Percentiles rank a stretch among this genome's conserved stretches.
These are phyloP conservation scores for Smittium culicis DNA, from an alignment of 371 early-diverging fungal genomes.

Conservation along the genomic window DNA sequence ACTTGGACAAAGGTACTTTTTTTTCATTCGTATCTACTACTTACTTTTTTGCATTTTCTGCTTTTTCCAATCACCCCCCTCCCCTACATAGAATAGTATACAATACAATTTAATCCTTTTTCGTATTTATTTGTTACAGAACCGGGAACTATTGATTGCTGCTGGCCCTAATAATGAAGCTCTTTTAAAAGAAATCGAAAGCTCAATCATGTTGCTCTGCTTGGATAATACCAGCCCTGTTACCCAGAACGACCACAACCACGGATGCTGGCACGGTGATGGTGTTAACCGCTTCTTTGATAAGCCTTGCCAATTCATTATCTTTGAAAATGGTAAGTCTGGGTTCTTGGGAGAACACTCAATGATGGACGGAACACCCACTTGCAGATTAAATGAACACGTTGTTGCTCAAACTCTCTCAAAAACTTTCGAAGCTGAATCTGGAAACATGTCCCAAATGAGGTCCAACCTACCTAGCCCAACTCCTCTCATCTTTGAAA, in stretches of 20 bases:
- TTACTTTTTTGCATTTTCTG: not conserved
- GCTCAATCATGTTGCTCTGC: conserved; percentile 69
- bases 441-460: conserved; percentile 27
- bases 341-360: conserved; percentile 94
- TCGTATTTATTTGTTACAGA: conserved; percentile 9
- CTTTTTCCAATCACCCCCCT: not conserved
- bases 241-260: conserved; percentile 63
- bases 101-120: not conserved
- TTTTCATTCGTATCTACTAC: not conserved
- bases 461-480: conserved; percentile 47
- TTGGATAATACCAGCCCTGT: conserved; percentile 71
- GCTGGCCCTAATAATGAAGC: conserved; percentile 51
- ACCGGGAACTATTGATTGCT: conserved; percentile 46
- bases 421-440: conserved; percentile 33
- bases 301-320: conserved; percentile 83
- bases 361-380: conserved; percentile 91
- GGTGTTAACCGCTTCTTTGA: conserved; percentile 90
- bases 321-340: conserved; percentile 89
- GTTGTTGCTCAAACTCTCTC: conserved; percentile 34
- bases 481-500: conserved; percentile 47
- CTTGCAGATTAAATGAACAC: conserved; percentile 53
- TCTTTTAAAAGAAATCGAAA: conserved; percentile 65
- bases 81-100: too few species aligned
- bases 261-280: conserved; percentile 83
- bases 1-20: conserved; percentile 59